These are phyloP conservation scores for Extremus antarcticus DNA, from an alignment of 495 filamentous ascomycete genomes.

Conservation along the genomic window DNA sequence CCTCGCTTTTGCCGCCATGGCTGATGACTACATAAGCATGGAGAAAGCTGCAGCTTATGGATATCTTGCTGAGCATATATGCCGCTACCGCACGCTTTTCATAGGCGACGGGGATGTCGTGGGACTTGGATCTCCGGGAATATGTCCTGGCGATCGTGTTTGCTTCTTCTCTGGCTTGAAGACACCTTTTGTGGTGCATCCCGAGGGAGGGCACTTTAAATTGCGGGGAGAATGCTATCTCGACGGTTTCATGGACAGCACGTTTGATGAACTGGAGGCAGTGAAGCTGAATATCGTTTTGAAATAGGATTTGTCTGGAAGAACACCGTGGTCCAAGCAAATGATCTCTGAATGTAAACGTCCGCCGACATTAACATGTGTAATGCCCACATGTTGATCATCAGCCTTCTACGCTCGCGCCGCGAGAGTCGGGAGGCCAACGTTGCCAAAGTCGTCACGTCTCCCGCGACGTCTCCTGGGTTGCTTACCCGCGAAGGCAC, in stretches of 20 bases:
- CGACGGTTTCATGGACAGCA: not conserved
- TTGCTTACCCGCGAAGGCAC: too few species aligned
- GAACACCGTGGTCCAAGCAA: too few species aligned
- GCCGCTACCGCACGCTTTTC: not conserved
- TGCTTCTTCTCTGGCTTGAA: not conserved
- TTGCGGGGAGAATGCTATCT: not conserved
- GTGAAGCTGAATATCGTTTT: not conserved
- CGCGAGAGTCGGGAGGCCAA: too few species aligned
- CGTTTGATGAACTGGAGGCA: not conserved
- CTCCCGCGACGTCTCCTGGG: too few species aligned
- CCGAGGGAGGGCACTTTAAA: not conserved
- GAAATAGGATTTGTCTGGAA: too few species aligned
- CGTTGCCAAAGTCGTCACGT: too few species aligned
- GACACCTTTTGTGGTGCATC: not conserved
- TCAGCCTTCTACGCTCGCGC: too few species aligned
- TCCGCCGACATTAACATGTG: too few species aligned
- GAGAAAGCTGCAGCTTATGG: not conserved
- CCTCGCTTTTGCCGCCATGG: not conserved
- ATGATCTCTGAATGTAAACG: too few species aligned
- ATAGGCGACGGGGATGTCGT: not conserved
- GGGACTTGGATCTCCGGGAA: not conserved
- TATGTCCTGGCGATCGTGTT: not conserved
- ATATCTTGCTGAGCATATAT: not conserved
- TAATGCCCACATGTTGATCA: too few species aligned
- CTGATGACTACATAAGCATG: not conserved